Evolutionary conservation across 2,329 filamentous ascomycete species (phyloP).

Genomic region (Raffaelea arxii): DNA sequence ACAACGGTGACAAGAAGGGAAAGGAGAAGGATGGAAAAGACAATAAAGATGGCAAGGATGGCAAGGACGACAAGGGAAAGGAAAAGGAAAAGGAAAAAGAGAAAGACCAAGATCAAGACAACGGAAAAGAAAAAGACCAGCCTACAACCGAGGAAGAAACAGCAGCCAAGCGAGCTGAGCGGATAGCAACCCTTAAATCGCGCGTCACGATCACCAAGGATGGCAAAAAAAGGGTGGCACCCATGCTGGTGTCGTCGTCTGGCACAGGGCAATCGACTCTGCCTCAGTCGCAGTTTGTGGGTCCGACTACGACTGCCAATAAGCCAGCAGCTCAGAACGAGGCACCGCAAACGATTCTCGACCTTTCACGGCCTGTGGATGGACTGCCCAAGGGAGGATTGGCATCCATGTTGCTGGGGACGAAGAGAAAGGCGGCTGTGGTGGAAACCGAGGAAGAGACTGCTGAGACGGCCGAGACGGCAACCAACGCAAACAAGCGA

Average conservation of each 20-base stretch:
- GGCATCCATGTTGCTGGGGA: conserved; percentile 76
- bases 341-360: conserved; percentile 70
- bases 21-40: conserved; percentile 23
- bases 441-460: conserved; percentile 73
- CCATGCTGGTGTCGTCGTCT: conserved; percentile 82
- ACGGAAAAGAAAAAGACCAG: conserved; percentile 4
- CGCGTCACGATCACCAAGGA: conserved; percentile 93
- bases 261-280: conserved; percentile 79
- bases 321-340: conserved; percentile 53
- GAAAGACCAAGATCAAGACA: not conserved
- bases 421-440: conserved; percentile 74
- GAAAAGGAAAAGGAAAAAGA: conserved; percentile 17
- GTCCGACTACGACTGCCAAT: conserved; percentile 48
- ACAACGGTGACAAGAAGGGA: conserved; percentile 18
- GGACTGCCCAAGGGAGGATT: conserved; percentile 85
- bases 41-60: conserved; percentile 16
- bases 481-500: not conserved
- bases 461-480: not conserved
- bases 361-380: conserved; percentile 89
- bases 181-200: conserved; percentile 63
- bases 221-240: conserved; percentile 90
- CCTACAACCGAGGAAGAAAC: conserved; percentile 30
- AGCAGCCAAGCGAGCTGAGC: conserved; percentile 42
- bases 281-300: conserved; percentile 79
- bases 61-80: conserved; percentile 24